Evolutionary conservation across 1,284 basidiomycete genomes (phyloP), one percentile per base, ranked within the genome.

Genomic region (Earliella scabrosa): DNA sequence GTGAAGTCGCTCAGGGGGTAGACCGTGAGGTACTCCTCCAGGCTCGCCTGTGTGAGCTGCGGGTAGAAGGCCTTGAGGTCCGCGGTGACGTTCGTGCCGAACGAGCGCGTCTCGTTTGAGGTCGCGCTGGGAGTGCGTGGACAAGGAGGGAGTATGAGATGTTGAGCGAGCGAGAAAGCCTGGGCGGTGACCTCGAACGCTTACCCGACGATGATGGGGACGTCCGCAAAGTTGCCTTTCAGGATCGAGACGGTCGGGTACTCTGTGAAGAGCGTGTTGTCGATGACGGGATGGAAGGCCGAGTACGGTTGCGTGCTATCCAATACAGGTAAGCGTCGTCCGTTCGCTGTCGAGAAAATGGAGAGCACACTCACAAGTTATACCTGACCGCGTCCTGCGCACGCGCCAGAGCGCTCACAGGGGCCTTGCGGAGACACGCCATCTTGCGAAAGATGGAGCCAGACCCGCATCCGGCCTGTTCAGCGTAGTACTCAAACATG

Each of bases 141-240:
- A 21, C 14, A 27, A 40, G 6, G 34, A 29, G n/a, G n/a, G n/a
- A n/a, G n/a, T n/a, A n/a, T n/a, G 18, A 32, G 34, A 21, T 27
- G 18, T n/a, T n/a, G n/a, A n/a, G n/a, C n/a, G n/a, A n/a, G n/a
- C n/a, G n/a, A n/a, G n/a, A n/a, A n/a, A n/a, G n/a, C n/a, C n/a
- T n/a, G n/a, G n/a, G n/a, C n/a, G n/a, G n/a, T n/a, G n/a, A n/a
- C n/a, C n/a, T n/a, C n/a, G n/a, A n/a, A n/a, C n/a, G n/a, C 24
- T 41, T 65, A 85, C 84, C 84, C 84, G 36, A 84, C 78, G 32
- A 87, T 80, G 2, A 86, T 63, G n/a, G 83, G 80, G 4, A 86
- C 78, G 23, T 74, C 69, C 1, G 73, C 67, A 56, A 82, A 82
- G 26, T 75, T 71, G 3, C 80, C 79, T 11, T 67, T 51, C 5